Base-by-base conservation (phyloP, 1,284 basidiomycete species). In the Leccinum pachyderme region DNA sequence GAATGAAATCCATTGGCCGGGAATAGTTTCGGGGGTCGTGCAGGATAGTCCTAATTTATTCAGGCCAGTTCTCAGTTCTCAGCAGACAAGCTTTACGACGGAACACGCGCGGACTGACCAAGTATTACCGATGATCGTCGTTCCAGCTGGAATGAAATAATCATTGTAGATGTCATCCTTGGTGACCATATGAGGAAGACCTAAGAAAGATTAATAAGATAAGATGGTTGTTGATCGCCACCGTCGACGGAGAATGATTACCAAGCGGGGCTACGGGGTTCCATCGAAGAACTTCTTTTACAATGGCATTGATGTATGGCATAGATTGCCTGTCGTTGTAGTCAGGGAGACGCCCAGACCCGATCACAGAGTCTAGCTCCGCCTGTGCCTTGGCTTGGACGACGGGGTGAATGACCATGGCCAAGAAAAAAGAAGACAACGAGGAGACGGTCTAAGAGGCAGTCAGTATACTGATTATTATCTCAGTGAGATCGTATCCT, bases 221-320 rank as follows among this genome's bases (percentile, higher is more conserved):
- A n/a, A n/a, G n/a, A n/a, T n/a, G n/a, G 28, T n/a, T 35, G 55
- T 56, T 52, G 33, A 51, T 54, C 39, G 43, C 22, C 37, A 49
- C 55, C 43, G 46, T 58, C 44, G 27, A 7, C 47, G 59, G 59
- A 27, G 55, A 52, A 58, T 53, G 67, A 61, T 52, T 39, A 78
- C 79, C 78, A 47, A 81, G 66, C 49, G 80, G 80, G 25, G 77
- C 74, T 27, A 77, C 76, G 22, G 81, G 79, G 56, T 75, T 76
- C 79, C 80, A 82, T 61, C 80, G 74, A 44, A 79, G 68, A n/a
- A 78, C 72, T 59, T 81, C 79, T 60, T 79, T 78, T 29, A 78
- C 70, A 44, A 81, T 72, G 5, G 78, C 78, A 8, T 69, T 62
- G 27, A 78, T 73, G 41, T 76, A 82, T 8, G 75, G 79, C 51